Conservation (phyloP, 352 stramenopile genomes). For the Phytophthora sp. region DNA sequence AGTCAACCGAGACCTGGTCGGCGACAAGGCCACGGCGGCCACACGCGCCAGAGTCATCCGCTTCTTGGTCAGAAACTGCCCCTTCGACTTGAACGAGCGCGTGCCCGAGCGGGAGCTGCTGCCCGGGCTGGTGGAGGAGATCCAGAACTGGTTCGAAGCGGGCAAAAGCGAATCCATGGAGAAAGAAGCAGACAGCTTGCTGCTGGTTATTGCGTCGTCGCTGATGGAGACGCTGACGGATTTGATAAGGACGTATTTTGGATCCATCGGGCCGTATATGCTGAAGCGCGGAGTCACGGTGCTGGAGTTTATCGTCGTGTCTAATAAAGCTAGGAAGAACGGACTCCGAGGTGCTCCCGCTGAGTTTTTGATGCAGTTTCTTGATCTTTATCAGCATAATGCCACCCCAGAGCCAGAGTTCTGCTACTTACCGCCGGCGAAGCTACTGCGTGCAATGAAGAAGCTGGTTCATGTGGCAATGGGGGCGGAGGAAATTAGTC, state of each 20-base stretch:
- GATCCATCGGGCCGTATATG: constrained; percentile 46
- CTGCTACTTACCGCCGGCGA: constrained; percentile 37
- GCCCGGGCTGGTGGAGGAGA: constrained; percentile 44
- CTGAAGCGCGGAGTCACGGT: constrained; percentile 48
- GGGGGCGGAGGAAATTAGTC: constrained; percentile 49
- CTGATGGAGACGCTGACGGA: constrained; percentile 64
- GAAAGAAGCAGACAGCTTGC: constrained; percentile 47
- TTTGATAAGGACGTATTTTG: constrained; percentile 51
- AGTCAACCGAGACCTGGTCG: constrained; percentile 13
- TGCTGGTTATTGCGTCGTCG: constrained; percentile 44
- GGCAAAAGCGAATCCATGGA: constrained; percentile 27
- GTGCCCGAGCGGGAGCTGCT: constrained; percentile 31
- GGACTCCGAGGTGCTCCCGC: constrained; percentile 38
- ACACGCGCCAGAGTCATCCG: constrained; percentile 48
- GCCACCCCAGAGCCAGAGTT: constrained; percentile 33
- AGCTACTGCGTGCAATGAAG: constrained; percentile 50
- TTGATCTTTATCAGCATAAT: constrained; percentile 63
- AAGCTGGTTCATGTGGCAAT: constrained; percentile 47
- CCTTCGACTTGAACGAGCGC: constrained; percentile 54
- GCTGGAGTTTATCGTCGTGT: constrained; percentile 68
- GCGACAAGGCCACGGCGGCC: constrained; percentile 20
- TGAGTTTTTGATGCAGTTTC: constrained; percentile 69
- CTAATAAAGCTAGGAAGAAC: constrained; percentile 54
- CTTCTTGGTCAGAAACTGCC: constrained; percentile 56
- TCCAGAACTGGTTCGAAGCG: constrained; percentile 60